Conservation (phyloP, 2,329 filamentous ascomycete species). For the Pseudopithomyces chartarum region DNA sequence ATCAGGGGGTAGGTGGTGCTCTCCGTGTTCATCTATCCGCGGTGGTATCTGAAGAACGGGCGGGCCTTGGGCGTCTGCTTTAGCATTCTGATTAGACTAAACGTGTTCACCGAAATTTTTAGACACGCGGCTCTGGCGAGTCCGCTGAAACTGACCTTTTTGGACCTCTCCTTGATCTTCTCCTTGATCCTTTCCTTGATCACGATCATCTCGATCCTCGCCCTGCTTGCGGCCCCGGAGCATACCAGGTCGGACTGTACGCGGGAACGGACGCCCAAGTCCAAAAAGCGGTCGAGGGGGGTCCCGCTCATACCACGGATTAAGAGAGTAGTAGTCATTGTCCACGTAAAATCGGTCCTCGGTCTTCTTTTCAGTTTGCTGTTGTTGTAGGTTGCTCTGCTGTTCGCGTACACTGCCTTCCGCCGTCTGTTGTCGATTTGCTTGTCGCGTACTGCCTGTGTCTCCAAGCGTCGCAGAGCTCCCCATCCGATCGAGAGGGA, state of each 20-base stretch:
- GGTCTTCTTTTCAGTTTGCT: slow-evolving; percentile 31
- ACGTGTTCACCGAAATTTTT: slow-evolving; percentile 1
- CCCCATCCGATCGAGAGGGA: slow-evolving; percentile 15
- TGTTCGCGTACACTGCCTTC: background rate
- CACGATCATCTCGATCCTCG: slow-evolving; percentile 37
- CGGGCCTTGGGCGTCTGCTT: background rate
- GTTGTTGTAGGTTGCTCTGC: slow-evolving; percentile 3
- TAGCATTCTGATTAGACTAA: slow-evolving; percentile 7
- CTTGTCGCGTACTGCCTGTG: background rate
- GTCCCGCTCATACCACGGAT: slow-evolving; percentile 60
- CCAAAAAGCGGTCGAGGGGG: slow-evolving; percentile 59
- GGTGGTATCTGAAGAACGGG: slow-evolving; percentile 6
- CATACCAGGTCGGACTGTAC: slow-evolving; percentile 60
- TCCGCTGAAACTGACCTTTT: slow-evolving; percentile 16
- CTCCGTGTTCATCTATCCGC: background rate
- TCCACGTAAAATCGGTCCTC: slow-evolving; percentile 48
- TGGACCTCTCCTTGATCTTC: slow-evolving; percentile 12
- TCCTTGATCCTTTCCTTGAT: slow-evolving; percentile 31
- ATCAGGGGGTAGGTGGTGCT: slow-evolving; percentile 2
- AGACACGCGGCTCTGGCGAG: background rate
- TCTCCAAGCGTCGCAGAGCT: background rate
- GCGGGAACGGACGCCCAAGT: slow-evolving; percentile 59
- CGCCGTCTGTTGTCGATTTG: background rate
- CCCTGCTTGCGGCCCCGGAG: slow-evolving; percentile 48
- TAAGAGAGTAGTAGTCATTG: slow-evolving; percentile 59